Base-by-base conservation (phyloP, 768 basidiomycete species). In the Lactarius sp. region DNA sequence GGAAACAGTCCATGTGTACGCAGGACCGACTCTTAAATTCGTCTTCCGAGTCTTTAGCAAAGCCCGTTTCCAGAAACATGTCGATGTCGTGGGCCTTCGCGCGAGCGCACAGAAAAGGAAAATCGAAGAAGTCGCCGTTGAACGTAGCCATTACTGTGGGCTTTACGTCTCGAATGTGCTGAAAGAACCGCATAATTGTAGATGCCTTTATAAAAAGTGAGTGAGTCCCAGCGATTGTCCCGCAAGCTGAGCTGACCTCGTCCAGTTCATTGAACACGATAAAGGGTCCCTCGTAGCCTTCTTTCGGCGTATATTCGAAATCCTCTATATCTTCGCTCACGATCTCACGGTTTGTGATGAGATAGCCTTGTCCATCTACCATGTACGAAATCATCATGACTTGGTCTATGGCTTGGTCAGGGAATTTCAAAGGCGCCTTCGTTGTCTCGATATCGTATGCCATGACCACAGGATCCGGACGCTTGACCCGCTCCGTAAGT, bases 381-480 rank as follows among this genome's bases (percentile, higher is more conserved):
- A 99, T 98, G 76, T 98, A 99, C 50, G 97, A 99, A 67, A 99
- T 98, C 97, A 99, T 99, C 96, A 99, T 99, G 70, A 99, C 94
- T 73, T 98, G 95, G 77, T 98, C 97, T 31, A 92, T 87, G 7
- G 85, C 83, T 69, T 94, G 89, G 77, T 98, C 97, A 1, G 97
- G 96, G 72, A 98, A 98, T 75, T 98, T 98, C 70, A 98, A 85
- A n/a, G 97, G 96, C n/a, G 92, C 90, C 77, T 99, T 99, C 1
- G 95, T 96, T 18, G 93, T 95, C 75, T 99, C 97, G 72, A 99
- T 99, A 85, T 98, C 97, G 74, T 81, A 99, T 0, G 97, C 97
- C 92, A 99, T 90, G 57, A 99, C 94, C 49, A 99, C 94, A 0
- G 97, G 97, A 71, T 99, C 97, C 22, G 97, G 94, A 83, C 97